phyloP scores from a whole-genome alignment of 805 yeast species.

The Candida ponderosae region DNA sequence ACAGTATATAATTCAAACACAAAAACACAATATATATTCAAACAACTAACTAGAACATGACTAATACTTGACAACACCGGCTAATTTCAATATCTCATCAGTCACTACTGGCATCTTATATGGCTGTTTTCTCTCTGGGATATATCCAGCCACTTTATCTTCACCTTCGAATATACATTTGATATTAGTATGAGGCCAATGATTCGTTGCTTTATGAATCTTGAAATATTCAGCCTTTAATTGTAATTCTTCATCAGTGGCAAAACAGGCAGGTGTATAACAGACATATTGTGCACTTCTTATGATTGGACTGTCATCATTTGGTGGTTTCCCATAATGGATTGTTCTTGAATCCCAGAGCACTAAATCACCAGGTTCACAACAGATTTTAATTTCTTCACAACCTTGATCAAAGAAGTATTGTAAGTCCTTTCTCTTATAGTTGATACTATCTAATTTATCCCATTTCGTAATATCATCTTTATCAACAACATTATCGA shows the following conservation, averaged over 20 bases:
- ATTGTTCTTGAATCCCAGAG: slow-evolving; percentile 26
- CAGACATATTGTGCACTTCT: slow-evolving; percentile 23
- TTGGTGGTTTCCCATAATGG: slow-evolving; percentile 25
- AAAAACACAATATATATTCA: no score
- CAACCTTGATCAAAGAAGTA: slow-evolving; percentile 21
- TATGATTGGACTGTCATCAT: slow-evolving; percentile 15
- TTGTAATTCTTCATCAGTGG: slow-evolving; percentile 18
- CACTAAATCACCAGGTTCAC: slow-evolving; percentile 27
- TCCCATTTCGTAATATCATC: slow-evolving; percentile 17
- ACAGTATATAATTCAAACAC: no score
- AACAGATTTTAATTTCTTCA: slow-evolving; percentile 20
- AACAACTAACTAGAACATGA: no score
- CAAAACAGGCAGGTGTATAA: slow-evolving; percentile 25
- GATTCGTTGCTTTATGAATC: slow-evolving; percentile 21
- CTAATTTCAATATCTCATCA: slow-evolving; percentile 20
- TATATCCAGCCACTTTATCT: slow-evolving; percentile 5
- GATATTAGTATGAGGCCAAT: slow-evolving; percentile 26
- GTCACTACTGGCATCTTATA: slow-evolving; percentile 16
- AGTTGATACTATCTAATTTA: slow-evolving; percentile 11
- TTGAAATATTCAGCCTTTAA: slow-evolving; percentile 17
- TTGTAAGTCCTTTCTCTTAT: slow-evolving; percentile 14
- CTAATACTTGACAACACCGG: slow-evolving; percentile 15
- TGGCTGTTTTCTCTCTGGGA: slow-evolving; percentile 15
- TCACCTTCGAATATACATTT: no score
- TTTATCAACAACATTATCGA: slow-evolving; percentile 10